Conservation (phyloP, 2,329 filamentous ascomycete genomes). For the Fusarium nygamai region DNA sequence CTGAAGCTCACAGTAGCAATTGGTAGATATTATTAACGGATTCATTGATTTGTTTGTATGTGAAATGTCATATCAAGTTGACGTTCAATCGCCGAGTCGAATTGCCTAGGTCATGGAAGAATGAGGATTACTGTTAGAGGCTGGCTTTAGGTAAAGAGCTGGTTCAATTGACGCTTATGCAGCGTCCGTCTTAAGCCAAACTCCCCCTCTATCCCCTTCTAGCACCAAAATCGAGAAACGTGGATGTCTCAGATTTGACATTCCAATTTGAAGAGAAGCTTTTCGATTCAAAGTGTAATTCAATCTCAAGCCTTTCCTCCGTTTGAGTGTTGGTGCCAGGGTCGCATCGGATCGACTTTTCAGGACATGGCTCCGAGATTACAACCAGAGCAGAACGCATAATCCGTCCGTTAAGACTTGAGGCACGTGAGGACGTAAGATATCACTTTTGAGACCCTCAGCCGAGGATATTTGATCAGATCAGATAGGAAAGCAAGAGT, state of each 20-base stretch:
- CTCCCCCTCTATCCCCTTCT: not conserved
- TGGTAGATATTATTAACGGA: not conserved
- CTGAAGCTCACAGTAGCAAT: not conserved
- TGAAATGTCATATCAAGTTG: not conserved
- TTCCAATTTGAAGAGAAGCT: slow-evolving; percentile 12
- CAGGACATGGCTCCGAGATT: slow-evolving; percentile 31
- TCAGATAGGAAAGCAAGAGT: not conserved
- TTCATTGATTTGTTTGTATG: not conserved
- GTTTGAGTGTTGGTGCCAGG: not conserved
- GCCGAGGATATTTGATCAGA: slow-evolving; percentile 1
- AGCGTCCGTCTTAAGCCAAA: not conserved
- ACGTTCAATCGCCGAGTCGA: not conserved
- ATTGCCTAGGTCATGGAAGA: not conserved
- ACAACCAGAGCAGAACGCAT: not conserved
- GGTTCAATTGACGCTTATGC: not conserved
- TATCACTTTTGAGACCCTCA: not conserved
- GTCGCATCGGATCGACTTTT: slow-evolving; percentile 24
- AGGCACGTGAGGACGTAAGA: slow-evolving; percentile 10
- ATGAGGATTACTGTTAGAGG: not conserved
- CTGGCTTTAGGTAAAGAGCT: not conserved
- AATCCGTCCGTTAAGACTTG: slow-evolving; percentile 15
- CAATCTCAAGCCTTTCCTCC: not conserved
- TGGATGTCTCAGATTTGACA: slow-evolving; percentile 2
- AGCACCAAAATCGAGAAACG: not conserved
- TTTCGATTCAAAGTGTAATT: not conserved